These are phyloP conservation scores for Isatis lusitanica DNA, from an alignment of 441 rosid genomes.

Conservation along the genomic window DNA sequence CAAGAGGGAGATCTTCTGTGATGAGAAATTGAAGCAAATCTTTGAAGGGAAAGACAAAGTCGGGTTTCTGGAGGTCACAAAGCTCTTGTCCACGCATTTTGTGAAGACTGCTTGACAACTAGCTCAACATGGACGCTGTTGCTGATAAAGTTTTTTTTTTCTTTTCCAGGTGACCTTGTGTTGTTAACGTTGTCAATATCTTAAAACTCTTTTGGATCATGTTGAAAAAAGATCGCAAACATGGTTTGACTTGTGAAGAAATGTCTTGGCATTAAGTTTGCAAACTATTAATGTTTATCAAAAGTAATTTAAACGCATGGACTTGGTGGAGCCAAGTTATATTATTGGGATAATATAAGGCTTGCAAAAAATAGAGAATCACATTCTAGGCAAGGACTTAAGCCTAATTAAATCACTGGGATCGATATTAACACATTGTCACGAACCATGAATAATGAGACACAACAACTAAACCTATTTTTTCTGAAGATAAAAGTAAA, in stretches of 20 bases:
- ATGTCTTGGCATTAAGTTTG: not conserved
- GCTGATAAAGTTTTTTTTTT: no score
- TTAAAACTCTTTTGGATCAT: not conserved
- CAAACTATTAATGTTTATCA: not conserved
- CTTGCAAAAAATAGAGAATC: no score
- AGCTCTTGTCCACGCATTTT: conserved; percentile 59
- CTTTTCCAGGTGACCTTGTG: conserved; percentile 8
- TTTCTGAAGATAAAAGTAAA: not conserved
- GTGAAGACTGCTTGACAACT: conserved; percentile 42
- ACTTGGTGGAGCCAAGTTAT: no score
- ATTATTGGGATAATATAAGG: no score
- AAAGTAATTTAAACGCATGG: not conserved
- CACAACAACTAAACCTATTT: no score
- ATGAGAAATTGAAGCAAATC: conserved; percentile 64
- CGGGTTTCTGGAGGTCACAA: conserved; percentile 59
- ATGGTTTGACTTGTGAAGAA: conserved; percentile 13
- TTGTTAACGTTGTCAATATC: conserved; percentile 13
- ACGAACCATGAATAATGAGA: no score
- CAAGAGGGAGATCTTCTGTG: conserved; percentile 67
- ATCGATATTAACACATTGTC: no score
- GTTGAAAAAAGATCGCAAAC: not conserved
- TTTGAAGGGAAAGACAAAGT: conserved; percentile 68
- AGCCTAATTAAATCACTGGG: no score
- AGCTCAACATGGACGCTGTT: not conserved
- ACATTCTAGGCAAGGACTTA: no score